Conservation (phyloP, 1,284 basidiomycete genomes). For the Polyporus tsugae region DNA sequence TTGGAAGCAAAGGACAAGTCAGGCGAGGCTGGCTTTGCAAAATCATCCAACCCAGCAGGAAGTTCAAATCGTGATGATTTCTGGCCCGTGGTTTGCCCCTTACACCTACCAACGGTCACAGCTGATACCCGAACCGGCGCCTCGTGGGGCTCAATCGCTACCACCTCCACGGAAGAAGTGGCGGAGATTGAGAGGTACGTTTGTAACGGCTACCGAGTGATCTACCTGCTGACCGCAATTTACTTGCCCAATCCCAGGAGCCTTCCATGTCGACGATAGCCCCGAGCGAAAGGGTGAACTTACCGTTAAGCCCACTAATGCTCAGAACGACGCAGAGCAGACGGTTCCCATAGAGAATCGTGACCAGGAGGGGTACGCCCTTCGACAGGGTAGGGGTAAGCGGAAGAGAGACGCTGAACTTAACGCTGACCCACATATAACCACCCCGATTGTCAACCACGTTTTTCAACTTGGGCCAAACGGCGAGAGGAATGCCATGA, state of each 20-base stretch:
- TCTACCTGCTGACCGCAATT: too few relatives aligned
- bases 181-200: background rate
- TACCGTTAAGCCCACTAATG: too few relatives aligned
- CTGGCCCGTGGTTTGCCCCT: background rate
- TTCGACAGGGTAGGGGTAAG: background rate
- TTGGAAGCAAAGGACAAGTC: background rate
- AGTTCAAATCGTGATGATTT: background rate
- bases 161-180: background rate
- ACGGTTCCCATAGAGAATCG: too few relatives aligned
- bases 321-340: too few relatives aligned
- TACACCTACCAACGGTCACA: background rate
- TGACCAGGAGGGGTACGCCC: too few relatives aligned
- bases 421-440: background rate
- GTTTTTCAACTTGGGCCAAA: background rate
- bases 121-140: background rate
- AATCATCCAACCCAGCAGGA: background rate
- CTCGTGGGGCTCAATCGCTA: background rate
- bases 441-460: background rate
- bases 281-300: too few relatives aligned
- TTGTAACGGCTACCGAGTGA: too few relatives aligned
- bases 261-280: too few relatives aligned
- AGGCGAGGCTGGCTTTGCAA: background rate
- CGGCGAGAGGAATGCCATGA: background rate
- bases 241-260: too few relatives aligned
- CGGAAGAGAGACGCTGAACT: slow-evolving; percentile 1